These are phyloP conservation scores for Trametes hirsuta DNA, from an alignment of 1,284 basidiomycete genomes.

Conservation along the genomic window DNA sequence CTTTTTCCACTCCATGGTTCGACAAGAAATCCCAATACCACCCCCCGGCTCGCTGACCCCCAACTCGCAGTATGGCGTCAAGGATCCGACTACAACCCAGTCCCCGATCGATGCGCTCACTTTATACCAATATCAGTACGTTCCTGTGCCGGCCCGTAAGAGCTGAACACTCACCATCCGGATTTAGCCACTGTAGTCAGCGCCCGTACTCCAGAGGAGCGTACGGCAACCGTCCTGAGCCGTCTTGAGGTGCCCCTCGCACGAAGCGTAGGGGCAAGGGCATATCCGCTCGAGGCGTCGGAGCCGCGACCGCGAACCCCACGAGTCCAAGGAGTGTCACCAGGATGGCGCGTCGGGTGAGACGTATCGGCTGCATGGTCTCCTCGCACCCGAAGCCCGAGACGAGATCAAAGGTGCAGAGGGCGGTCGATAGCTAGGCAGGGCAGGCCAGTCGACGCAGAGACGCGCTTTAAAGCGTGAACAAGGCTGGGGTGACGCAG, in stretches of 20 bases:
- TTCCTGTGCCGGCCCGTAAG: neutral
- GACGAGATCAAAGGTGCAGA: neutral
- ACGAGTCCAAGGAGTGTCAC: neutral
- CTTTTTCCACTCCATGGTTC: no score
- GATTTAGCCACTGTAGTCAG: neutral
- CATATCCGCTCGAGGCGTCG: neutral
- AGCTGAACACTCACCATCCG: neutral
- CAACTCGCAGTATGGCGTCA: no score
- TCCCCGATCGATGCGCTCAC: neutral
- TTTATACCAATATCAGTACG: neutral
- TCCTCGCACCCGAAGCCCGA: neutral
- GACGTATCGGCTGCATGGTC: neutral
- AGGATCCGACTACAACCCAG: no score
- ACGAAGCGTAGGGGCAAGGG: conserved; percentile 2
- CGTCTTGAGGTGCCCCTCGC: neutral
- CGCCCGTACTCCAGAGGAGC: conserved; percentile 7
- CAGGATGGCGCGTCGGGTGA: neutral
- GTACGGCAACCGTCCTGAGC: neutral
- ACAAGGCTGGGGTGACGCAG: no score
- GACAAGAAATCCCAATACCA: no score
- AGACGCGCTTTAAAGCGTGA: no score
- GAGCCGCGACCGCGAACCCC: neutral
- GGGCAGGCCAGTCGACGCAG: neutral
- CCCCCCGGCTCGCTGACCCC: no score
- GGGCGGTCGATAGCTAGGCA: neutral